Base-by-base conservation (phyloP, 2,329 filamentous ascomycete genomes). In the Pezicula neosporulosa region DNA sequence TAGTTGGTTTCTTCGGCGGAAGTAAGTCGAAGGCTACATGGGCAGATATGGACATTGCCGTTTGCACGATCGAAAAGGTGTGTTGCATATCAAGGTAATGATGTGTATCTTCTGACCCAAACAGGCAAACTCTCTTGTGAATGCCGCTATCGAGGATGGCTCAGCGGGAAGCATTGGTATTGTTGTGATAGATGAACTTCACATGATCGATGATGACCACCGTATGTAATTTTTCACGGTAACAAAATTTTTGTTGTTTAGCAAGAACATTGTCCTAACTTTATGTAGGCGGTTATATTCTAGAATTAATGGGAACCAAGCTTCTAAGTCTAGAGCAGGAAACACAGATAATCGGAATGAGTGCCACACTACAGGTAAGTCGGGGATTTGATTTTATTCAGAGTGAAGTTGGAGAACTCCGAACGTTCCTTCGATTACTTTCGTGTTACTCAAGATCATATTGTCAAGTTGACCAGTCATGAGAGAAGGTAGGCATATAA, bases 51-150 rank as follows among this genome's bases (percentile, higher is more conserved):
- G 88, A 92, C 63, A 83, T 92, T 61, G 88, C 83, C 1, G 80
- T 91, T 38, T 91, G 88, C 70, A 91, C 88, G 1, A 85, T 91
- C 54, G 88, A 92, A 70, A 92, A 91, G 80, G 81, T 78, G 46
- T 43, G 60, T 60, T 19, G 6, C 8, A 16, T 19, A 24, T 8
- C 19, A 36, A 7, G 12, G 12, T 30, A 36, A 47, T 15, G 42
- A 48, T 3, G n/a, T 2, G 10, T 15, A 42, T 38, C 24, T 21
- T 15, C 41, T 50, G 41, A 58, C 35, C 36, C 18, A 13, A 33
- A 44, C 39, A 89, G 85, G 87, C 87, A 49, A 92, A 91, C 61
- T 78, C 84, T 10, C 75, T 92, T 37, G 77, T 90, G 27, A 91
- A 92, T 59, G 73, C 78, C 19, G 85, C 87, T 13, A 88, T 91